phyloP scores from a whole-genome alignment of 2,329 filamentous ascomycete genomes.

The Catunica adiposa region DNA sequence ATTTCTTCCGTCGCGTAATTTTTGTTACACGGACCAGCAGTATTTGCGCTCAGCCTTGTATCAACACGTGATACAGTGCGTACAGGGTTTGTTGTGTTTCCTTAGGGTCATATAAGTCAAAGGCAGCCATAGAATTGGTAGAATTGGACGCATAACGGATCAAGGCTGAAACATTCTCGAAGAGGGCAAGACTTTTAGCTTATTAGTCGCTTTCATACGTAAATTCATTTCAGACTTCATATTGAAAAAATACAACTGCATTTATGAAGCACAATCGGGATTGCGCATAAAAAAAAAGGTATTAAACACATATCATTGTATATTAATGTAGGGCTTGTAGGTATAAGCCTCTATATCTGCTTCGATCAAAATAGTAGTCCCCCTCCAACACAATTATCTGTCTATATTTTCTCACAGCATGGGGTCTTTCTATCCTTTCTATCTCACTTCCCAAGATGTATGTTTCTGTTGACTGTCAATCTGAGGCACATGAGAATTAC shows the following conservation, averaged over 20 bases:
- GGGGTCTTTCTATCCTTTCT: not conserved
- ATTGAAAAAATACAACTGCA: too few relatives aligned
- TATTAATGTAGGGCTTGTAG: not conserved
- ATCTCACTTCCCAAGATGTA: not conserved
- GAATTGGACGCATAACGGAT: too few relatives aligned
- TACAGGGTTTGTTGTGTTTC: too few relatives aligned
- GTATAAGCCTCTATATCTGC: not conserved
- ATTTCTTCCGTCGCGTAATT: not conserved
- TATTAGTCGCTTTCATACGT: too few relatives aligned
- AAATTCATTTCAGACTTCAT: too few relatives aligned
- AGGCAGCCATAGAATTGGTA: too few relatives aligned
- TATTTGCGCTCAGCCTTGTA: constrained; percentile 9
- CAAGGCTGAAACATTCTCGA: too few relatives aligned
- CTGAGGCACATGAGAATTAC: not conserved
- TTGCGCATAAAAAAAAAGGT: too few relatives aligned
- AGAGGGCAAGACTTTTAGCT: too few relatives aligned
- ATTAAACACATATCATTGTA: not conserved
- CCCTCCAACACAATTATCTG: not conserved
- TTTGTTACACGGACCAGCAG: not conserved
- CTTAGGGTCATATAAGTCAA: too few relatives aligned
- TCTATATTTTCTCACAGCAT: constrained; percentile 2
- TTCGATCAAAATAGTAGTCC: too few relatives aligned
- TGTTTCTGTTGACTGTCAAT: not conserved
- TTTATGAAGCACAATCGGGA: too few relatives aligned
- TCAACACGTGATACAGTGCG: not conserved